These are phyloP conservation scores for Magnusiomyces tetraspermus DNA, from an alignment of 1,139 yeast species.

Conservation along the genomic window DNA sequence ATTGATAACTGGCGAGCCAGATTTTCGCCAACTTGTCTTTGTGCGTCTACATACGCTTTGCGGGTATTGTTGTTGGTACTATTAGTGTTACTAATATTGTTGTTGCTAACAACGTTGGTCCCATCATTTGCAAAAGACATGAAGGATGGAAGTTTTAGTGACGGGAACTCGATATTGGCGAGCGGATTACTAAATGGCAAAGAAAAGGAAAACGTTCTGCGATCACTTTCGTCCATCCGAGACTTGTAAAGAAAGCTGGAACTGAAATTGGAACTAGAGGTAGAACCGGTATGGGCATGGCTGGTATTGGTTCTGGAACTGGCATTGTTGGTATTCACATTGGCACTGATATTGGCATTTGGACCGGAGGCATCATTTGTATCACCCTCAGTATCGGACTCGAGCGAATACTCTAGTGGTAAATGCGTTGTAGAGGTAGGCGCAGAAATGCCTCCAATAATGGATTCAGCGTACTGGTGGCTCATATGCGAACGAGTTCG, in stretches of 20 bases:
- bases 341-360: not conserved
- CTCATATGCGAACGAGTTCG: slow-evolving; percentile 13
- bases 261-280: slow-evolving; percentile 9
- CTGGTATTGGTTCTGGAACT: not conserved
- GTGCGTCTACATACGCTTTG: slow-evolving; percentile 1
- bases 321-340: not conserved
- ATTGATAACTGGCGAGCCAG: slow-evolving; percentile 50
- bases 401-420: too few relatives aligned
- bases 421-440: not conserved
- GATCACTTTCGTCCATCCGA: slow-evolving; percentile 8
- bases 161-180: slow-evolving; percentile 22
- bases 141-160: slow-evolving; percentile 17
- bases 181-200: slow-evolving; percentile 29
- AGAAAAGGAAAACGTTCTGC: slow-evolving; percentile 25
- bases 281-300: not conserved
- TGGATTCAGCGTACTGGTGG: slow-evolving; percentile 25
- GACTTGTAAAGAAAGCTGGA: slow-evolving; percentile 6
- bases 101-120: too few relatives aligned
- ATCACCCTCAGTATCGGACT: slow-evolving; percentile 8
- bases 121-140: slow-evolving; percentile 1
- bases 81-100: too few relatives aligned
- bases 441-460: slow-evolving; percentile 25
- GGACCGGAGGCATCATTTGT: too few relatives aligned
- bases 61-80: not conserved
- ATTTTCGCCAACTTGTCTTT: slow-evolving; percentile 24